phyloP scores from a whole-genome alignment of 2,329 filamentous ascomycete species.

The Malbranchea zuffiana region DNA sequence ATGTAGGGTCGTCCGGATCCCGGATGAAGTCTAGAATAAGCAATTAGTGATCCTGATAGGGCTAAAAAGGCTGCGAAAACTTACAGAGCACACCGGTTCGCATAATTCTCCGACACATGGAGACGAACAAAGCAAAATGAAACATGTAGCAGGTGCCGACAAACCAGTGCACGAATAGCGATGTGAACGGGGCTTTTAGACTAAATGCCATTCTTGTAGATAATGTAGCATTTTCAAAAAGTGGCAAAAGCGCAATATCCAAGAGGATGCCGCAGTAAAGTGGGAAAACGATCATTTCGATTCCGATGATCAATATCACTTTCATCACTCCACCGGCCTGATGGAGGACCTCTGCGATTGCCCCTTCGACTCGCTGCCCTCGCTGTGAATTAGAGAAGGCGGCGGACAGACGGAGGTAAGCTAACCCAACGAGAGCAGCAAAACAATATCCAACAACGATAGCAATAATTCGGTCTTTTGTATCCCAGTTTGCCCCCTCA shows the following conservation, averaged over 20 bases:
- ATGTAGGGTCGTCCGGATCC: conserved; percentile 95
- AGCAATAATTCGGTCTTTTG: conserved; percentile 58
- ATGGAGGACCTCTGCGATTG: conserved; percentile 64
- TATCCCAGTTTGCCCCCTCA: conserved; percentile 56
- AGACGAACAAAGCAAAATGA: conserved; percentile 95
- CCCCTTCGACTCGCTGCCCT: conserved; percentile 54
- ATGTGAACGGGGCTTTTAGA: conserved; percentile 68
- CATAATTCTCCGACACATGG: conserved; percentile 98
- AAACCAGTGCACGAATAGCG: conserved; percentile 97
- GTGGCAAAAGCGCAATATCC: conserved; percentile 74
- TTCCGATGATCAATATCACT: conserved; percentile 94
- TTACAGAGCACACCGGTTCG: conserved; percentile 82
- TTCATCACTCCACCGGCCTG: conserved; percentile 97
- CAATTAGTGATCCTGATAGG: conserved; percentile 5
- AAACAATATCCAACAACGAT: conserved; percentile 72
- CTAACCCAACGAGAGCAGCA: conserved; percentile 59
- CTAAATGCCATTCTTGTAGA: conserved; percentile 70
- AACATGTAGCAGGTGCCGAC: conserved; percentile 99
- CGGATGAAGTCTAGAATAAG: conserved; percentile 69
- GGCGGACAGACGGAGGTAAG: conserved; percentile 66
- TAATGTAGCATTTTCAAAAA: conserved; percentile 74
- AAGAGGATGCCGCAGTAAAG: conserved; percentile 89
- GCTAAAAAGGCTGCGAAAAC: conserved; percentile 26
- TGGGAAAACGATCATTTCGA: conserved; percentile 96
- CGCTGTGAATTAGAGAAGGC: conserved; percentile 52